A percentile compares a stretch with the other conserved stretches of the same genome.
These are phyloP conservation scores for Coriaria nepalensis DNA, from an alignment of 306 rosid species.

Conservation along the genomic window DNA sequence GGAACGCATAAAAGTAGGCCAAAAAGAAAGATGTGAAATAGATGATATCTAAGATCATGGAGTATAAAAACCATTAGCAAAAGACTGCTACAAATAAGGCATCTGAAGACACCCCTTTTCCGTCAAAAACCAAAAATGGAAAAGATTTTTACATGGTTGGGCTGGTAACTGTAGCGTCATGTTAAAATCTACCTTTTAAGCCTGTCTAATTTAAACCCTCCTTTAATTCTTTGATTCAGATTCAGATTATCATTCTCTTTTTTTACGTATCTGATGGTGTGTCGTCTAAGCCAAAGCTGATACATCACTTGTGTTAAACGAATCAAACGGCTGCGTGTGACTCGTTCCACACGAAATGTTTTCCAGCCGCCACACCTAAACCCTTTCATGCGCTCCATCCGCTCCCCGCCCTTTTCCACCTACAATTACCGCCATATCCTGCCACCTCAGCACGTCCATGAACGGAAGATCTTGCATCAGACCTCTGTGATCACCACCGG, in stretches of 20 bases:
- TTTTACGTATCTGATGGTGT: conserved; percentile 35
- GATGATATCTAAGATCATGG: too few relatives aligned
- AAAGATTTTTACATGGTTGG: too few relatives aligned
- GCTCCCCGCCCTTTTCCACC: conserved; percentile 13
- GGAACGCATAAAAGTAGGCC: too few relatives aligned
- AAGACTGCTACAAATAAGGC: too few relatives aligned
- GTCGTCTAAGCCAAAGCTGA: conserved; percentile 71
- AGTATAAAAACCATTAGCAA: too few relatives aligned
- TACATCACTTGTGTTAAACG: conserved; percentile 53
- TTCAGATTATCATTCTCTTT: conserved; percentile 17
- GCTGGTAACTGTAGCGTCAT: too few relatives aligned
- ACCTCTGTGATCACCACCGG: conserved; percentile 41
- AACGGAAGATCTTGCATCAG: conserved; percentile 47
- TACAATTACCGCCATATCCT: conserved; percentile 40
- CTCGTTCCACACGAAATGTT: conserved; percentile 53
- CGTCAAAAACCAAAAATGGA: too few relatives aligned
- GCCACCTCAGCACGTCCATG: conserved; percentile 65
- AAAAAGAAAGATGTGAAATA: too few relatives aligned
- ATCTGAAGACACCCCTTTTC: too few relatives aligned
- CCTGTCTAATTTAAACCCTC: too few relatives aligned
- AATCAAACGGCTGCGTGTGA: conserved; percentile 42
- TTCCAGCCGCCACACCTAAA: conserved; percentile 39
- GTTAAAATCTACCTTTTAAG: too few relatives aligned
- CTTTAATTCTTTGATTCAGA: too few relatives aligned
- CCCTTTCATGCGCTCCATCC: conserved; percentile 16